A percentile compares a stretch with the other conserved stretches of the same genome.
phyloP scores from a whole-genome alignment of 2,329 filamentous ascomycete species.

The Ilyonectria sp. region DNA sequence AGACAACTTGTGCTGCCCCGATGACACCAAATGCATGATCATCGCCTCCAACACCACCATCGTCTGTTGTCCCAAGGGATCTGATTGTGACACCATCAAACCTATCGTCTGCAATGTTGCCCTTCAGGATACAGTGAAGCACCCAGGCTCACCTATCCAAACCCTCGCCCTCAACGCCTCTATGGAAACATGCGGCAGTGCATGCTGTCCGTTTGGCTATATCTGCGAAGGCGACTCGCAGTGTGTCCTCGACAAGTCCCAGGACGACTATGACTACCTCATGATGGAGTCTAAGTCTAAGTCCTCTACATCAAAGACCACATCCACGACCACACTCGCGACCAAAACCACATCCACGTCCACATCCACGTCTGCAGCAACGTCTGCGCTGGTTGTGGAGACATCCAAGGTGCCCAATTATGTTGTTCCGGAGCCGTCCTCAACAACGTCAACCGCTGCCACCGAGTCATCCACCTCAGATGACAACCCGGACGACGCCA shows the following conservation, averaged over 20 bases:
- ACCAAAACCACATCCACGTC: conserved; percentile 3
- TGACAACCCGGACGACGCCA: conserved; percentile 24
- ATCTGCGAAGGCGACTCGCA: conserved; percentile 36
- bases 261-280: conserved; percentile 42
- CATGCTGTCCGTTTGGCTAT: conserved; percentile 48
- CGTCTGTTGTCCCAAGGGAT: conserved; percentile 44
- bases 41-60: conserved; percentile 48
- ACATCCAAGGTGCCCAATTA: conserved; percentile 38
- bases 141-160: conserved; percentile 40
- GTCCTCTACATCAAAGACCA: conserved; percentile 14
- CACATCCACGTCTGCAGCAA: conserved; percentile 23
- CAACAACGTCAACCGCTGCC: conserved; percentile 23
- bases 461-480: conserved; percentile 29
- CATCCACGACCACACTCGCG: conserved; percentile 17
- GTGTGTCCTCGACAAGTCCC: conserved; percentile 42
- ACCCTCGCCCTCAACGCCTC: conserved; percentile 38
- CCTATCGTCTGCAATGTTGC: conserved; percentile 43
- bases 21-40: conserved; percentile 38
- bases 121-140: conserved; percentile 36
- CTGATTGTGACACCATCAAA: conserved; percentile 36
- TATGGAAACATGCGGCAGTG: conserved; percentile 40
- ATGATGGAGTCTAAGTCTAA: conserved; percentile 31
- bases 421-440: conserved; percentile 25
- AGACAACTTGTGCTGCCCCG: conserved; percentile 43
- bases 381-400: conserved; percentile 23